Evolutionary conservation across 1,284 basidiomycete genomes (phyloP).

Genomic region (Cutaneotrichosporon dermatis): DNA sequence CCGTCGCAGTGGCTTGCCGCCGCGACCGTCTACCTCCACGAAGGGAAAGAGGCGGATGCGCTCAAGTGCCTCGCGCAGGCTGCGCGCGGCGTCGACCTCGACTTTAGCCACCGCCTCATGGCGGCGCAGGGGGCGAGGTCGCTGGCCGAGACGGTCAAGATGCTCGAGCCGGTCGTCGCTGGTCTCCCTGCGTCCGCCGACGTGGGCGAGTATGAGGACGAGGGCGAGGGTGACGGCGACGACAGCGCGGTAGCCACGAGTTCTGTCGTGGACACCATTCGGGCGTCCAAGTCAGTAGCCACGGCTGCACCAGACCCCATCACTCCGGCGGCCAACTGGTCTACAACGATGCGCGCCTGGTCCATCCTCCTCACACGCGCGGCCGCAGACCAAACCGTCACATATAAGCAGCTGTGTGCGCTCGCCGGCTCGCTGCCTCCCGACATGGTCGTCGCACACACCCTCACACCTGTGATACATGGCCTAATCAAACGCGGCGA

Average conservation of each 20-base stretch:
- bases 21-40: background rate
- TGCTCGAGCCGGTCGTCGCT: constrained; percentile 7
- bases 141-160: background rate
- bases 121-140: constrained; percentile 4
- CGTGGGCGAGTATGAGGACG: background rate
- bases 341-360: constrained; percentile 4
- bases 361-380: constrained; percentile 10
- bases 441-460: constrained; percentile 8
- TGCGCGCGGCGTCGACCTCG: background rate
- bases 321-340: background rate
- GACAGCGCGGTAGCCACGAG: no score
- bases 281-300: no score
- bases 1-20: constrained; percentile 5
- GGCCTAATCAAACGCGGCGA: constrained; percentile 25
- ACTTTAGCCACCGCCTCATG: background rate
- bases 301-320: background rate
- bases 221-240: no score
- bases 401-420: constrained; percentile 15
- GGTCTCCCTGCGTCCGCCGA: background rate
- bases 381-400: background rate
- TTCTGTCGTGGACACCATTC: no score
- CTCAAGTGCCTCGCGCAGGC: constrained; percentile 1
- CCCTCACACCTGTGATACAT: constrained; percentile 31
- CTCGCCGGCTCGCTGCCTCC: constrained; percentile 21
- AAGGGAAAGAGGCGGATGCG: background rate